phyloP scores from a whole-genome alignment of 2,329 filamentous ascomycete species.

The Cercospora sp. region DNA sequence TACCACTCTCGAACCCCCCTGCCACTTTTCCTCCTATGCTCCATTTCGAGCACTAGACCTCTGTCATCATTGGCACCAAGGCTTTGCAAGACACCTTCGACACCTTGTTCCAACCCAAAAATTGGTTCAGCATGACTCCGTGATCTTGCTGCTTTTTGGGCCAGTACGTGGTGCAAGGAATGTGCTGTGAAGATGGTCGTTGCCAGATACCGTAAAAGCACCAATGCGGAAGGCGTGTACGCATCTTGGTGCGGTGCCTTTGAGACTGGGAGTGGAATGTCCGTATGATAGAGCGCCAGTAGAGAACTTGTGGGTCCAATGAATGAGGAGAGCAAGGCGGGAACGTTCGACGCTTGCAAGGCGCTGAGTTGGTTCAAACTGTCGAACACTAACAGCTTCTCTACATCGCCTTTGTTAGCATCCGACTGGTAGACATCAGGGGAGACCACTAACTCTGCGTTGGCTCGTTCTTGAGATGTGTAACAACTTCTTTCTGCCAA shows the following conservation, averaged over 20 bases:
- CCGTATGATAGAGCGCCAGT: constrained; percentile 77
- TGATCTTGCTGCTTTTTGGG: constrained; percentile 71
- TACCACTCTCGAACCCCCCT: constrained; percentile 72
- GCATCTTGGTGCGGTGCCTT: constrained; percentile 38
- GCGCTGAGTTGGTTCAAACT: constrained; percentile 68
- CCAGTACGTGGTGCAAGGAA: constrained; percentile 72
- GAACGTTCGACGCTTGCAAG: constrained; percentile 58
- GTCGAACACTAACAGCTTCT: constrained; percentile 80
- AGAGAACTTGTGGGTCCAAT: constrained; percentile 69
- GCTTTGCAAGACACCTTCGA: constrained; percentile 76
- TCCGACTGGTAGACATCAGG: too few relatives aligned
- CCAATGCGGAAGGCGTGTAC: constrained; percentile 69
- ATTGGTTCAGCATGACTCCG: constrained; percentile 72
- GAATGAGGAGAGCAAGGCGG: constrained; percentile 68
- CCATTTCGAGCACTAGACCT: constrained; percentile 76
- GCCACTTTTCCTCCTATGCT: constrained; percentile 80
- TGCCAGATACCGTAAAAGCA: constrained; percentile 77
- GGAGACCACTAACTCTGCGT: constrained; percentile 23
- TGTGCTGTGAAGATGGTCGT: constrained; percentile 77
- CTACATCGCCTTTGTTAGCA: background rate
- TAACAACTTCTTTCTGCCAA: constrained; percentile 36
- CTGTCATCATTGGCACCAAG: constrained; percentile 54
- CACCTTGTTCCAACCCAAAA: constrained; percentile 74
- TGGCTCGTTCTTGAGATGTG: constrained; percentile 25
- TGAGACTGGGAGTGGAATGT: constrained; percentile 60